Evolutionary conservation across 768 basidiomycete species (phyloP).

Genomic region (Naganishia kalamii): DNA sequence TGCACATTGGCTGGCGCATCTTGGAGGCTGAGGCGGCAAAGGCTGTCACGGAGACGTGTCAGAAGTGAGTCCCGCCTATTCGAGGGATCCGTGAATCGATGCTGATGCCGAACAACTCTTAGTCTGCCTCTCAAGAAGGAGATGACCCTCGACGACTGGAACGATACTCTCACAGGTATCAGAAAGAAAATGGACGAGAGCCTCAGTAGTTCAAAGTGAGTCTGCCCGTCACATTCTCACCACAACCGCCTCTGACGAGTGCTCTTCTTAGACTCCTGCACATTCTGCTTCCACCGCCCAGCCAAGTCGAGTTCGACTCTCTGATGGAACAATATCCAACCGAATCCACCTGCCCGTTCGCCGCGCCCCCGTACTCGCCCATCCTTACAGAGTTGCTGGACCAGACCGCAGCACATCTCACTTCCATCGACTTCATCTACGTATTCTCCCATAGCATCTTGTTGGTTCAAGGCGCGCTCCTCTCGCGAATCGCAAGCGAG

Average conservation of each 20-base stretch:
- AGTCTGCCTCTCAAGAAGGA: slow-evolving; percentile 29
- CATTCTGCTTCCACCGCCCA: slow-evolving; percentile 66
- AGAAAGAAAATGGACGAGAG: not conserved
- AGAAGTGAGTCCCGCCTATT: slow-evolving; percentile 56
- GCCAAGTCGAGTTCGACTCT: slow-evolving; percentile 60
- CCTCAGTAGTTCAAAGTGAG: slow-evolving; percentile 1
- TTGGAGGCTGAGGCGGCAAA: slow-evolving; percentile 65
- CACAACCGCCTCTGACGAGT: no score
- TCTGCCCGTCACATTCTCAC: not conserved
- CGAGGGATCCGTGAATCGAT: no score
- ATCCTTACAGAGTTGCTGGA: slow-evolving; percentile 61
- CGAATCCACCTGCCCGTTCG: slow-evolving; percentile 39
- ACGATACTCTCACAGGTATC: not conserved
- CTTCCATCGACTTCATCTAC: slow-evolving; percentile 62
- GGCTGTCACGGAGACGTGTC: slow-evolving; percentile 75
- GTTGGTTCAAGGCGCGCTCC: slow-evolving; percentile 59
- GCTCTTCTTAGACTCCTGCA: slow-evolving; percentile 58
- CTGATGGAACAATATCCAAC: slow-evolving; percentile 62
- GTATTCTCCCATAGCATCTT: slow-evolving; percentile 72
- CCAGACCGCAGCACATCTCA: slow-evolving; percentile 61
- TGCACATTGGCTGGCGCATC: slow-evolving; percentile 86
- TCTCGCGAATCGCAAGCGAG: slow-evolving; percentile 57
- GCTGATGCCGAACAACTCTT: not conserved
- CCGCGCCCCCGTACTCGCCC: slow-evolving; percentile 46
- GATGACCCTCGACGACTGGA: slow-evolving; percentile 24